phyloP scores from a whole-genome alignment of 139 green algal genomes.

The Tetradesmus lagerheimii region DNA sequence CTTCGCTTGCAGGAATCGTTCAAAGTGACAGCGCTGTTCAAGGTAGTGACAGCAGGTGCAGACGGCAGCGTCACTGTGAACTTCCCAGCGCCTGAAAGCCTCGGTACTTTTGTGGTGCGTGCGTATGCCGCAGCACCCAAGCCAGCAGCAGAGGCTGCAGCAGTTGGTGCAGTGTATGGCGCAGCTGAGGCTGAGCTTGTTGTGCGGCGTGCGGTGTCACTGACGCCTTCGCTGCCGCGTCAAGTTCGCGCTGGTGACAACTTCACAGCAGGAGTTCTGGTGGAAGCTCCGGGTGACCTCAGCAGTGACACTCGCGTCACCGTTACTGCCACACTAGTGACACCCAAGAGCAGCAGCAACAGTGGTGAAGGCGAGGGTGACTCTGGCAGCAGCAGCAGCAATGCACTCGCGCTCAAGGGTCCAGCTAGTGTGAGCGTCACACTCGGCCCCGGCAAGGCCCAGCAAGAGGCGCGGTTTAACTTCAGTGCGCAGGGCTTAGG shows the following conservation, averaged over 20 bases:
- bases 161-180: constrained; percentile 60
- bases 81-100: constrained; percentile 59
- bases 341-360: background rate
- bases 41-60: constrained; percentile 4
- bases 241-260: constrained; percentile 68
- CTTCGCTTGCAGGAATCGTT: constrained; percentile 43
- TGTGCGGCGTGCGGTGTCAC: constrained; percentile 65
- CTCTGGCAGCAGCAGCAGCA: background rate
- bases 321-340: background rate
- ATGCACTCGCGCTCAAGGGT: background rate
- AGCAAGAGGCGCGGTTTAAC: constrained; percentile 60
- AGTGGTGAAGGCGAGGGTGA: background rate
- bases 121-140: constrained; percentile 51
- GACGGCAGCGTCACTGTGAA: constrained; percentile 16
- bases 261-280: constrained; percentile 68
- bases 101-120: constrained; percentile 57
- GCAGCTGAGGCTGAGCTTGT: constrained; percentile 56
- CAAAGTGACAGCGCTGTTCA: constrained; percentile 57
- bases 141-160: background rate
- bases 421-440: background rate
- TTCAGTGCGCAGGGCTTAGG: constrained; percentile 53
- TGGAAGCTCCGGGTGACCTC: constrained; percentile 21
- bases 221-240: constrained; percentile 66
- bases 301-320: background rate
- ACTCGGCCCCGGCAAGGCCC: background rate